phyloP scores from a whole-genome alignment of 129 eudicot species.

The Arctium minus region DNA sequence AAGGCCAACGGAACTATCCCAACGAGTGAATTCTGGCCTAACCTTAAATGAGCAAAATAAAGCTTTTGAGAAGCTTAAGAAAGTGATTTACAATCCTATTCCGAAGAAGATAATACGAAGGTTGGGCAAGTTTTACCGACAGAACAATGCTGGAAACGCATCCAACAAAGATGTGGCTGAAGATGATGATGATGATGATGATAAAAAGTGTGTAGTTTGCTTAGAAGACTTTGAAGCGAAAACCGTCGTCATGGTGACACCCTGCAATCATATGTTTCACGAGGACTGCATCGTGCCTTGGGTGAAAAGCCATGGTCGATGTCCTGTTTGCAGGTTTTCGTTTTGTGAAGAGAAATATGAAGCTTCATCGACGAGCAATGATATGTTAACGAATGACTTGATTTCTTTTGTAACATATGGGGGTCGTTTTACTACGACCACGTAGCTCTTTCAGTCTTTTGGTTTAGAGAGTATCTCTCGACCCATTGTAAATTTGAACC shows the following conservation, averaged over 20 bases:
- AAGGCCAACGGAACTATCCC: slow-evolving; percentile 1
- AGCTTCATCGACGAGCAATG: not conserved
- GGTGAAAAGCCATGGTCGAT: slow-evolving; percentile 60
- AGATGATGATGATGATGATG: slow-evolving; percentile 28
- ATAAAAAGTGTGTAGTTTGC: slow-evolving; percentile 67
- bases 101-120: slow-evolving; percentile 33
- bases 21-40: slow-evolving; percentile 13
- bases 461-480: slow-evolving; percentile 8
- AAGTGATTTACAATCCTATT: slow-evolving; percentile 60
- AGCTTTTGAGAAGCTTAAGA: slow-evolving; percentile 49
- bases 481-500: not conserved
- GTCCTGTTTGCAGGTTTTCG: slow-evolving; percentile 72
- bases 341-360: slow-evolving; percentile 11
- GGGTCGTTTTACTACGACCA: not conserved
- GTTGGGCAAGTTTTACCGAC: slow-evolving; percentile 35
- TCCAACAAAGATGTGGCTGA: no score
- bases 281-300: slow-evolving; percentile 85
- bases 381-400: slow-evolving; percentile 13
- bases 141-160: slow-evolving; percentile 12
- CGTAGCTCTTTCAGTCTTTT: slow-evolving; percentile 1
- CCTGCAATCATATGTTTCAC: slow-evolving; percentile 80
- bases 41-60: slow-evolving; percentile 40
- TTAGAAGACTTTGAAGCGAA: slow-evolving; percentile 63
- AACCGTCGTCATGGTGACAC: slow-evolving; percentile 56
- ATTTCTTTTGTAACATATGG: slow-evolving; percentile 28